A percentile compares a stretch with the other conserved stretches of the same genome.
phyloP scores from a whole-genome alignment of 2,329 filamentous ascomycete genomes.

The Colletotrichum endophyticum region DNA sequence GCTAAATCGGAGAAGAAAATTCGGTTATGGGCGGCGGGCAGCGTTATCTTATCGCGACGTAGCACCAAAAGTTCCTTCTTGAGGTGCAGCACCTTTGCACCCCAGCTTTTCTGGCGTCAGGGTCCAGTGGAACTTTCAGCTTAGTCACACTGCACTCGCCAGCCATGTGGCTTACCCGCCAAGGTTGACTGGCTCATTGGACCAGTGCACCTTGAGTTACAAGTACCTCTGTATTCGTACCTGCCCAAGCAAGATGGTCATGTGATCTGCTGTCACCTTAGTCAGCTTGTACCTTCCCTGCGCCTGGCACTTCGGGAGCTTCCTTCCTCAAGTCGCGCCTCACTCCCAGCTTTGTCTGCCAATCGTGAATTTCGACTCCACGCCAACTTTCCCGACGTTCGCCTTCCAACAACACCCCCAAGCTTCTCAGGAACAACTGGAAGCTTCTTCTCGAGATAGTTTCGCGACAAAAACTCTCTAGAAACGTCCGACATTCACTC shows the following conservation, averaged over 20 bases:
- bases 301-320: not conserved
- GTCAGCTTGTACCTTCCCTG: not conserved
- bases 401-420: not conserved
- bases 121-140: not conserved
- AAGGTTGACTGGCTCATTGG: not conserved
- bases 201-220: not conserved
- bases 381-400: not conserved
- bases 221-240: not conserved
- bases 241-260: not conserved
- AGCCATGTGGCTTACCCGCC: not conserved
- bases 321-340: not conserved
- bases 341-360: not conserved
- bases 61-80: not conserved
- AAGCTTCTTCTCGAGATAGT: not conserved
- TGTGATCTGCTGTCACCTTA: not conserved
- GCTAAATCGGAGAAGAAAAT: conserved; percentile 21
- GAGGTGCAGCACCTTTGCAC: not conserved
- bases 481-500: not conserved
- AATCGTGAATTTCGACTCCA: not conserved
- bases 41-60: conserved; percentile 17
- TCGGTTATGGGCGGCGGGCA: not conserved
- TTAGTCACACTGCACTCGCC: not conserved
- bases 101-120: not conserved
- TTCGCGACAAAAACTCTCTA: not conserved
- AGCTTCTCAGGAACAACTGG: not conserved